Base-by-base conservation (phyloP, 1,284 basidiomycete species). In the Somion occarium region DNA sequence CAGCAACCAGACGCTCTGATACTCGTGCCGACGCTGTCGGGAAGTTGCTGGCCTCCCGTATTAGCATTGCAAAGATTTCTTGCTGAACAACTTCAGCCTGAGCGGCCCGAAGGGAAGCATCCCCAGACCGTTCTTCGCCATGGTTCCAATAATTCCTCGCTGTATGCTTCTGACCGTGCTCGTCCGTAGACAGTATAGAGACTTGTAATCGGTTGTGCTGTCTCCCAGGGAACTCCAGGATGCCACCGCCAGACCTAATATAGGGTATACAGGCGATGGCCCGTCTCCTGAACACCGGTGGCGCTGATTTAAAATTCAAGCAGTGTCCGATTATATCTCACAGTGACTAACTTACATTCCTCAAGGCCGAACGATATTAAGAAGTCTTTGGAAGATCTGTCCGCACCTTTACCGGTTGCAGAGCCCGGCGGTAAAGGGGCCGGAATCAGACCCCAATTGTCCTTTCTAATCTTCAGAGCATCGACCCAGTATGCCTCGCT, bases 401-500 rank as follows among this genome's bases (percentile, higher is more conserved):
- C 88, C 12, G 83, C 78, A 26, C 85, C 83, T 65, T 86, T 87
- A 9, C 85, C 87, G 0, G 73, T 81, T 0, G 80, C 70, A 23
- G 83, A 76, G 37, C 85, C 86, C 44, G 72, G 69, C 3, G 87
- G 88, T 38, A 89, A 72, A 34, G 88, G 87, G 2, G 88, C 85
- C 26, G 88, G 85, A 41, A 85, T 75, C 24, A 91, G 68, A 9
- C 83, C 77, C 89, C 88, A 91, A 55, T 91, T 91, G 3, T 74
- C 79, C 57, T 78, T 69, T 54, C 88, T 73, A 38, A 88, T 82
- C 60, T 79, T 84, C 46, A 91, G 73, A 3, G 88, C 89, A 63
- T 91, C 80, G 5, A 81, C 71, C 88, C 88, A 91, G 59, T 90
- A 91, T 53, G 73, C 78, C 61, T 89, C 87, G 26, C 80, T 78